Evolutionary conservation across 371 early-diverging fungal species (phyloP).

Genomic region (Batkoa obscura): DNA sequence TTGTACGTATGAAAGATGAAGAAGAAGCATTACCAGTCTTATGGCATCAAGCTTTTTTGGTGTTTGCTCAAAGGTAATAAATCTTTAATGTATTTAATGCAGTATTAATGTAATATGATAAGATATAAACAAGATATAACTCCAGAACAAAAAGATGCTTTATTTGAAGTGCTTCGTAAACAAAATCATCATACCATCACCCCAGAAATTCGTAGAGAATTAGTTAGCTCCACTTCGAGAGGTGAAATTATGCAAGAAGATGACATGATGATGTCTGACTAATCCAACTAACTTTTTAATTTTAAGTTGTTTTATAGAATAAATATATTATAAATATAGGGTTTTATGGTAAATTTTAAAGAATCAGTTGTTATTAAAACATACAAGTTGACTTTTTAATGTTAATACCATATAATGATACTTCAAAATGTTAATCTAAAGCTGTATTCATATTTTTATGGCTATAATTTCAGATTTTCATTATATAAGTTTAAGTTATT

Average conservation of each 20-base stretch:
- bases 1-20: constrained; percentile 54
- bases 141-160: constrained; percentile 78
- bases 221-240: constrained; percentile 35
- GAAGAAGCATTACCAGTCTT: constrained; percentile 76
- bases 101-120: neutral
- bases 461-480: no score
- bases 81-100: neutral
- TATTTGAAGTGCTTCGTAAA: constrained; percentile 57
- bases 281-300: no score
- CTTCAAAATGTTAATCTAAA: no score
- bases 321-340: no score
- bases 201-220: constrained; percentile 83
- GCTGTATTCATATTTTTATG: no score
- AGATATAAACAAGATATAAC: constrained; percentile 89
- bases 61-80: constrained; percentile 69
- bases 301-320: no score
- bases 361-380: no score
- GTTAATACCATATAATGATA: no score
- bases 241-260: constrained; percentile 32
- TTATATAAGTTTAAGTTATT: no score
- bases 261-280: no score
- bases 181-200: constrained; percentile 69
- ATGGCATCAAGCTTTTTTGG: constrained; percentile 91
- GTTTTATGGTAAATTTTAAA: no score
- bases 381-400: no score